Percentiles rank a stretch among this genome's conserved stretches.
phyloP scores from a whole-genome alignment of 2,329 filamentous ascomycete species.

The Mycosphaerella arachidis region DNA sequence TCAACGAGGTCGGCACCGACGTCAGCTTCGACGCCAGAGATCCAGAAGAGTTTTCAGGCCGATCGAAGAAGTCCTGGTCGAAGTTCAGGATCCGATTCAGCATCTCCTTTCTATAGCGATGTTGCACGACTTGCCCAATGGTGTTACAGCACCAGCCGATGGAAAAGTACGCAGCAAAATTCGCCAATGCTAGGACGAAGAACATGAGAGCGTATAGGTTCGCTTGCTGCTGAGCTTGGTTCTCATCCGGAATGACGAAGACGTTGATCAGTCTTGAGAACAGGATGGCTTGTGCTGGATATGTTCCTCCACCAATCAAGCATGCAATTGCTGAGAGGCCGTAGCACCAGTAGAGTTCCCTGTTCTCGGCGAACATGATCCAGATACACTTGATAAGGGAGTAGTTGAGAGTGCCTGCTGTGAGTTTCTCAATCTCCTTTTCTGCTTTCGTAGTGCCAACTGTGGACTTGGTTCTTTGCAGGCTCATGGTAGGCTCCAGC shows the following conservation, averaged over 20 bases:
- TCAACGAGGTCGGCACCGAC: constrained; percentile 47
- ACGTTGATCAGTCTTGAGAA: constrained; percentile 48
- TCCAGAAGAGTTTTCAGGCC: constrained; percentile 47
- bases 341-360: constrained; percentile 37
- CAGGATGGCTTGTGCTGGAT: constrained; percentile 47
- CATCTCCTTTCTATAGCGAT: constrained; percentile 35
- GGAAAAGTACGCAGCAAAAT: constrained; percentile 40
- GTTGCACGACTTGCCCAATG: constrained; percentile 41
- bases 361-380: constrained; percentile 36
- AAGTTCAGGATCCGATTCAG: constrained; percentile 27
- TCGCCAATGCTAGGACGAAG: constrained; percentile 50
- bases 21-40: constrained; percentile 46
- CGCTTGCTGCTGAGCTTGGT: constrained; percentile 37
- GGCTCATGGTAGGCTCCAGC: constrained; percentile 26
- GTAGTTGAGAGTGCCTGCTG: constrained; percentile 28
- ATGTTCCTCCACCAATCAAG: constrained; percentile 38
- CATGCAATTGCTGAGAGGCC: constrained; percentile 34
- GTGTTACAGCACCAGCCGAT: constrained; percentile 45
- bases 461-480: constrained; percentile 26
- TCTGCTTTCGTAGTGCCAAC: constrained; percentile 27
- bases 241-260: constrained; percentile 39
- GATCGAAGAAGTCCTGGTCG: constrained; percentile 36
- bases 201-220: constrained; percentile 55
- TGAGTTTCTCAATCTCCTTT: constrained; percentile 30
- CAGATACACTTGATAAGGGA: constrained; percentile 34